Evolutionary conservation across 352 stramenopile species (phyloP).

Genomic region (Phytophthora nicotianae): DNA sequence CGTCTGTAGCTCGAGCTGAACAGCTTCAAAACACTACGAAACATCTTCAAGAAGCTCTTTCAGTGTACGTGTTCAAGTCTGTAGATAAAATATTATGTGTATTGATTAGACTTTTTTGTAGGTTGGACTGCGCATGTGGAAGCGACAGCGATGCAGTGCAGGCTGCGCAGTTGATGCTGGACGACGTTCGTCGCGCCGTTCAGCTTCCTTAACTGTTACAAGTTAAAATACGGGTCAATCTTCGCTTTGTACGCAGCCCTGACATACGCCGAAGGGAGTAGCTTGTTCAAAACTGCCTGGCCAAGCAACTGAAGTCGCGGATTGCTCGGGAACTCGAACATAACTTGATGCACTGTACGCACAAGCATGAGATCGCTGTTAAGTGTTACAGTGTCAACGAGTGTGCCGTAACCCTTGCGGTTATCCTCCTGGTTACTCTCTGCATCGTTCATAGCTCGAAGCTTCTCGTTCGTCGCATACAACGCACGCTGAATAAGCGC

Average conservation of each 20-base stretch:
- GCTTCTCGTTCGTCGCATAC: slow-evolving; percentile 64
- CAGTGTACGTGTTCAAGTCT: slow-evolving; percentile 33
- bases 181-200: slow-evolving; percentile 33
- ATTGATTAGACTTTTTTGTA: slow-evolving; percentile 8
- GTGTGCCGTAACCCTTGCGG: slow-evolving; percentile 14
- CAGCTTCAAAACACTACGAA: slow-evolving; percentile 26
- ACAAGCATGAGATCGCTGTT: slow-evolving; percentile 61
- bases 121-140: slow-evolving; percentile 38
- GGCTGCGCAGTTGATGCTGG: slow-evolving; percentile 28
- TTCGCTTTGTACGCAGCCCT: slow-evolving; percentile 74
- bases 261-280: slow-evolving; percentile 69
- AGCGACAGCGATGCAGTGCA: slow-evolving; percentile 22
- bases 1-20: slow-evolving; percentile 4
- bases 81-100: slow-evolving; percentile 1
- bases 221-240: slow-evolving; percentile 77
- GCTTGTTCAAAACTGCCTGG: slow-evolving; percentile 50
- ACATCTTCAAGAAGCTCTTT: slow-evolving; percentile 43
- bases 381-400: slow-evolving; percentile 57
- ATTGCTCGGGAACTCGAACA: slow-evolving; percentile 71
- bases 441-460: slow-evolving; percentile 34
- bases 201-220: slow-evolving; percentile 34
- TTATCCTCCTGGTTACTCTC: slow-evolving; percentile 24
- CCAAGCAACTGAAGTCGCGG: slow-evolving; percentile 67
- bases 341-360: slow-evolving; percentile 57
- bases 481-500: slow-evolving; percentile 63